A percentile compares a stretch with the other conserved stretches of the same genome.
Conservation (phyloP, 164 flowering plant species). For the Vitis rupestris region DNA sequence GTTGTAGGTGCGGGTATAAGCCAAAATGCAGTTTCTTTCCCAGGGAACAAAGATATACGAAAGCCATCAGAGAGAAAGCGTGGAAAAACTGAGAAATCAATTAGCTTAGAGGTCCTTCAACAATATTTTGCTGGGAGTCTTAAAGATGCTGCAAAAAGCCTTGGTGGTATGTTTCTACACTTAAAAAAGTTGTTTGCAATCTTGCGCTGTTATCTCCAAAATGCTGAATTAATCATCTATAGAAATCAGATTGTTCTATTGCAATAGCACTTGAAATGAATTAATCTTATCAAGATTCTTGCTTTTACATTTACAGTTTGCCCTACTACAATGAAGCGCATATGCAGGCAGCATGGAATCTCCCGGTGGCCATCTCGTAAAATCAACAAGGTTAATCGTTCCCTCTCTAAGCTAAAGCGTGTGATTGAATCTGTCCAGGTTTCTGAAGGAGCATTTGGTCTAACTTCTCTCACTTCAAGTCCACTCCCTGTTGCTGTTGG, state of each 20-base stretch:
- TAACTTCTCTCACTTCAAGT: conserved; percentile 52
- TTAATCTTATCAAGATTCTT: conserved; percentile 15
- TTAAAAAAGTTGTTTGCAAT: conserved; percentile 7
- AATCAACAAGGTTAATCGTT: conserved; percentile 90
- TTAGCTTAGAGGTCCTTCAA: conserved; percentile 89
- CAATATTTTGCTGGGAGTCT: conserved; percentile 95
- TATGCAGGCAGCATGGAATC: conserved; percentile 95
- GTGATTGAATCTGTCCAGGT: conserved; percentile 97
- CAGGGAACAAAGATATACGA: conserved; percentile 29
- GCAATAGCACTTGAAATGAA: neutral
- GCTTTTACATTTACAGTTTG: conserved; percentile 61
- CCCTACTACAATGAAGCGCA: conserved; percentile 98
- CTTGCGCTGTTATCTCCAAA: neutral
- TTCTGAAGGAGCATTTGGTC: conserved; percentile 62
- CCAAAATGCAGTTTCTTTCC: conserved; percentile 18
- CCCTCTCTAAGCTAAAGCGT: conserved; percentile 81
- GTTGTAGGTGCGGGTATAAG: conserved; percentile 19
- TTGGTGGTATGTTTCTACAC: conserved; percentile 69
- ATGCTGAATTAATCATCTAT: neutral
- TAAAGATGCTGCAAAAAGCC: conserved; percentile 96
- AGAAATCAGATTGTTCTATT: neutral
- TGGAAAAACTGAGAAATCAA: conserved; percentile 84
- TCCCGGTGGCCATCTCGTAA: conserved; percentile 98
- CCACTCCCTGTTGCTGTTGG: conserved; percentile 64
- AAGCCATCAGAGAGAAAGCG: conserved; percentile 57